phyloP scores from a whole-genome alignment of 139 green algal genomes.

The Desmodesmus armatus region DNA sequence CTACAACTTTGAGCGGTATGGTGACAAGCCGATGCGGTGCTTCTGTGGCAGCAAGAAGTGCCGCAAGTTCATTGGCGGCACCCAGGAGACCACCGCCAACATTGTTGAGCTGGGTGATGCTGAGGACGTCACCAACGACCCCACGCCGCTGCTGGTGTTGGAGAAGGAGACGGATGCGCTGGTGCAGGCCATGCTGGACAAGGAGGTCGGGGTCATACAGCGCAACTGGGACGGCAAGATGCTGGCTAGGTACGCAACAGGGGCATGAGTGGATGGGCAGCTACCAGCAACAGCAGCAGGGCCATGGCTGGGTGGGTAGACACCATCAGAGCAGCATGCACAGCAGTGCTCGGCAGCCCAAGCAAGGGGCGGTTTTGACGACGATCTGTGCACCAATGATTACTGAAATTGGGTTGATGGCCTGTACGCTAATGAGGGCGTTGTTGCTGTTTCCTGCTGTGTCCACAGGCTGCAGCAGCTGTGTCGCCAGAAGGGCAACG shows the following conservation, averaged over 20 bases:
- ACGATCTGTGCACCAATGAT: neutral
- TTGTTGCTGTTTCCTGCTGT: neutral
- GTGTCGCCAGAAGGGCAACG: conserved; percentile 55
- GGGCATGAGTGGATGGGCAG: no score
- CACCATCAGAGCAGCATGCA: no score
- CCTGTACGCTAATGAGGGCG: neutral
- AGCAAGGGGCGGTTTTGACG: neutral
- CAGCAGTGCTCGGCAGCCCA: no score
- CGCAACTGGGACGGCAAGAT: conserved; percentile 36
- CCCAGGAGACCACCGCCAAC: conserved; percentile 49
- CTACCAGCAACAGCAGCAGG: neutral
- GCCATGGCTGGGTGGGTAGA: no score
- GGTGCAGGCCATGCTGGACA: conserved; percentile 77
- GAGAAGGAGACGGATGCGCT: conserved; percentile 72
- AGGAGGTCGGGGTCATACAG: conserved; percentile 49
- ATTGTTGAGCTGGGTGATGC: conserved; percentile 39
- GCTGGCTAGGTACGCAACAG: conserved; percentile 34
- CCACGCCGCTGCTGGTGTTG: conserved; percentile 83
- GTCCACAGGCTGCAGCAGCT: conserved; percentile 59
- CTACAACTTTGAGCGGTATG: conserved; percentile 99
- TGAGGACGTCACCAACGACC: conserved; percentile 66
- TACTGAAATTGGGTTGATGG: neutral
- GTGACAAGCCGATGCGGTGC: conserved; percentile 86
- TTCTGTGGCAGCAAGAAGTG: conserved; percentile 67
- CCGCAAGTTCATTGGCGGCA: conserved; percentile 88